phyloP scores from a whole-genome alignment of 2,329 filamentous ascomycete species.

The Raffaelea arxii region DNA sequence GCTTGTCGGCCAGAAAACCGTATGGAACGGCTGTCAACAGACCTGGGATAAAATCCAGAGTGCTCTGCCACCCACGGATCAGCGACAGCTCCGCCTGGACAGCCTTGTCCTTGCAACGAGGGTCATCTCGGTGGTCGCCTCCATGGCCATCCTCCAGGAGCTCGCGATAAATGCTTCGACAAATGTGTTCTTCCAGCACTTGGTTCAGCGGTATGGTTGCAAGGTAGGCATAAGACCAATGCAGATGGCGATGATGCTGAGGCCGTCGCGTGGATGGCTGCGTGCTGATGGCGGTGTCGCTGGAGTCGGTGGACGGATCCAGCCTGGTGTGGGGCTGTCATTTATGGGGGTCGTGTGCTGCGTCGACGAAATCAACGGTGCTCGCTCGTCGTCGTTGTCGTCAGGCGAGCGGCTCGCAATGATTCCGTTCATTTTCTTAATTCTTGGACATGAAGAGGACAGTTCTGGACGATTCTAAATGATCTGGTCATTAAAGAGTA shows the following conservation, averaged over 20 bases:
- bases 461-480: no score
- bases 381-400: not conserved
- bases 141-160: not conserved
- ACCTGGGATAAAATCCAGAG: conserved; percentile 1
- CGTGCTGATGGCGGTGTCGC: not conserved
- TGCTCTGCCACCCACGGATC: not conserved
- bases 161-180: not conserved
- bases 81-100: conserved; percentile 1
- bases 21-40: not conserved
- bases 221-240: not conserved
- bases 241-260: not conserved
- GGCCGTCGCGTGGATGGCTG: not conserved
- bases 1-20: not conserved
- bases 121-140: not conserved
- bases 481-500: no score
- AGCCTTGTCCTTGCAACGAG: conserved; percentile 1
- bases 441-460: not conserved
- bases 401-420: not conserved
- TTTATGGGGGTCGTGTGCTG: not conserved
- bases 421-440: not conserved
- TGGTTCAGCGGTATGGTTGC: not conserved
- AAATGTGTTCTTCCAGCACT: conserved; percentile 1
- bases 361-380: not conserved
- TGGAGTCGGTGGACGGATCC: not conserved
- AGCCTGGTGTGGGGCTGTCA: not conserved